Percentiles rank a stretch among this genome's conserved stretches.
phyloP scores from a whole-genome alignment of 2,329 filamentous ascomycete species.

The Fusarium dlaminii region DNA sequence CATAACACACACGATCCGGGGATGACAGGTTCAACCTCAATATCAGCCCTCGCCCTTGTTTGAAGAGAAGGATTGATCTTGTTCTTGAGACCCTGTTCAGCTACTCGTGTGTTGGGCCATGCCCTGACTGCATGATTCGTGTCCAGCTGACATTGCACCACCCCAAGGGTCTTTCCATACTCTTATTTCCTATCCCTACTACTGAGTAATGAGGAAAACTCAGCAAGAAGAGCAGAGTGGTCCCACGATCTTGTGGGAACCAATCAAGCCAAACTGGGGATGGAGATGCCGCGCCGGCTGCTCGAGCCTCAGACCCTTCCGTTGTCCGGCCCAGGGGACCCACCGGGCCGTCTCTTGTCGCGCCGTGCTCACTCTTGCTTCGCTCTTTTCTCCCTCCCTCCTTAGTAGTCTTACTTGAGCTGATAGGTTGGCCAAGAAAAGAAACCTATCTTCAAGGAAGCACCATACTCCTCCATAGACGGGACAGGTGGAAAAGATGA shows the following conservation, averaged over 20 bases:
- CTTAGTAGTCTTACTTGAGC: background rate
- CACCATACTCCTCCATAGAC: background rate
- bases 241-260: constrained; percentile 8
- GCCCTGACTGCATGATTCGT: background rate
- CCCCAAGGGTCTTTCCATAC: background rate
- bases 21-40: constrained; percentile 21
- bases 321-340: constrained; percentile 1
- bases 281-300: constrained; percentile 3
- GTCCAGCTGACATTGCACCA: background rate
- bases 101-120: background rate
- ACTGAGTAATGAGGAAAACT: background rate
- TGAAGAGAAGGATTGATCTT: constrained; percentile 2
- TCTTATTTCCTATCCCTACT: background rate
- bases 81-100: background rate
- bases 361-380: background rate
- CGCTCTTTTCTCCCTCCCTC: background rate
- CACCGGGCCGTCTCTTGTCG: constrained; percentile 7
- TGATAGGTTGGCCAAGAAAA: background rate
- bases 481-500: background rate
- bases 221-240: background rate
- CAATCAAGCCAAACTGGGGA: constrained; percentile 1
- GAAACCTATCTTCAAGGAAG: background rate
- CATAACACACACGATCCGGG: constrained; percentile 5
- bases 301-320: constrained; percentile 16
- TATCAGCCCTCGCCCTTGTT: constrained; percentile 13